phyloP scores from a whole-genome alignment of 1,284 basidiomycete genomes.

The Ganoderma leucocontextum region DNA sequence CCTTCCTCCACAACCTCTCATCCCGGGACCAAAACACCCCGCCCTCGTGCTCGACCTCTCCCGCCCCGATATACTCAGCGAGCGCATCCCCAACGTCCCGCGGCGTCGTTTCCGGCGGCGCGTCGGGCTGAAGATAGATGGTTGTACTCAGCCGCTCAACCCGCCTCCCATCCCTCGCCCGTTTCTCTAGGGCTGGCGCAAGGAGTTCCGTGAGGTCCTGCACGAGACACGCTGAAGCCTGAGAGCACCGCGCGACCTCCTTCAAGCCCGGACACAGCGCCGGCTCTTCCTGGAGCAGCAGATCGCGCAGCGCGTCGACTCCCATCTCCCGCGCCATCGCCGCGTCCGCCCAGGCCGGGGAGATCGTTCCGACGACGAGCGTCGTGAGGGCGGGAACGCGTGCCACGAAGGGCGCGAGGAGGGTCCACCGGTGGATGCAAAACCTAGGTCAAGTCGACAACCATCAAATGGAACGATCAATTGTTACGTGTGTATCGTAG shows the following conservation, averaged over 20 bases:
- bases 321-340: not conserved
- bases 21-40: not conserved
- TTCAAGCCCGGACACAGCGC: not conserved
- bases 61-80: not conserved
- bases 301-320: not conserved
- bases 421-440: not conserved
- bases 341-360: too few relatives aligned
- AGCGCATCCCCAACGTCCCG: not conserved
- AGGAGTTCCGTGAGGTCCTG: not conserved
- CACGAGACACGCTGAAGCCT: not conserved
- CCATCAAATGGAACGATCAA: too few relatives aligned
- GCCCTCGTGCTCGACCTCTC: not conserved
- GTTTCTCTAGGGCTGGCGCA: not conserved
- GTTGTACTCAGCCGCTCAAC: not conserved
- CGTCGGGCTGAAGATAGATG: not conserved
- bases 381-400: too few relatives aligned
- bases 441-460: too few relatives aligned
- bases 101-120: not conserved
- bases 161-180: not conserved
- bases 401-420: not conserved
- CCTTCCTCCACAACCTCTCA: not conserved
- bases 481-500: too few relatives aligned
- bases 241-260: not conserved
- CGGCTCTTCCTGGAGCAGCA: not conserved
- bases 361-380: too few relatives aligned